phyloP scores from a whole-genome alignment of 2,329 filamentous ascomycete genomes.

The Diaporthe sp. region DNA sequence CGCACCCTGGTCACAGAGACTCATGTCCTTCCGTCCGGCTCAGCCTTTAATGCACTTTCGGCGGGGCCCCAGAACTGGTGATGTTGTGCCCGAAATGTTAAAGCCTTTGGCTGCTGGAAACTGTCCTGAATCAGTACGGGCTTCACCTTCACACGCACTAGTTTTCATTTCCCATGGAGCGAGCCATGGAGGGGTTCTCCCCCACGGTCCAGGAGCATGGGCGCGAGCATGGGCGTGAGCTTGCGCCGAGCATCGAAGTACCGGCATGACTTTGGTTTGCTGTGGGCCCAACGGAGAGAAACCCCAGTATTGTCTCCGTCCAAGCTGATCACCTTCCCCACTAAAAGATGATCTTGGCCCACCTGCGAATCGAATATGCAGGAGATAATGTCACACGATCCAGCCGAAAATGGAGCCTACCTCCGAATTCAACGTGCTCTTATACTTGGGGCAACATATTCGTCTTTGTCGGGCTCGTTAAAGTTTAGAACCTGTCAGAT shows the following conservation, averaged over 20 bases:
- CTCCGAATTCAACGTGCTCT: slow-evolving; percentile 19
- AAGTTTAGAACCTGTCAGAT: slow-evolving; percentile 25
- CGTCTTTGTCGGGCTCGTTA: neutral
- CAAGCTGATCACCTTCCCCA: slow-evolving; percentile 25
- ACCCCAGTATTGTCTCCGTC: slow-evolving; percentile 29
- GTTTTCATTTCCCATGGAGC: neutral
- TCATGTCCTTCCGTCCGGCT: slow-evolving; percentile 16
- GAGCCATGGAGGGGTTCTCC: slow-evolving; percentile 11
- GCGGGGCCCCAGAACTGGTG: neutral
- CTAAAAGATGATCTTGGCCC: slow-evolving; percentile 14
- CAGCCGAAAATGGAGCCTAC: slow-evolving; percentile 17
- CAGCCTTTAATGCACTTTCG: slow-evolving; percentile 12
- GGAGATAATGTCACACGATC: slow-evolving; percentile 23
- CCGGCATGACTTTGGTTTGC: slow-evolving; percentile 18
- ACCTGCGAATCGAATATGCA: slow-evolving; percentile 18
- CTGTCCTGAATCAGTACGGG: slow-evolving; percentile 27
- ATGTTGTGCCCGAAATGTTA: slow-evolving; percentile 3
- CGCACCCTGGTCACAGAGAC: slow-evolving; percentile 11
- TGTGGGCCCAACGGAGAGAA: slow-evolving; percentile 6
- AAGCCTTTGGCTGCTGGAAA: slow-evolving; percentile 22
- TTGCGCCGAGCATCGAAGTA: slow-evolving; percentile 4
- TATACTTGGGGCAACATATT: slow-evolving; percentile 19
- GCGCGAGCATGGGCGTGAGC: slow-evolving; percentile 11
- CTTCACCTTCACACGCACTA: slow-evolving; percentile 23
- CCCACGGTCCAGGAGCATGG: neutral